phyloP scores from a whole-genome alignment of 225 moss, liverwort and hornwort species.

The Straminergon stramineum region DNA sequence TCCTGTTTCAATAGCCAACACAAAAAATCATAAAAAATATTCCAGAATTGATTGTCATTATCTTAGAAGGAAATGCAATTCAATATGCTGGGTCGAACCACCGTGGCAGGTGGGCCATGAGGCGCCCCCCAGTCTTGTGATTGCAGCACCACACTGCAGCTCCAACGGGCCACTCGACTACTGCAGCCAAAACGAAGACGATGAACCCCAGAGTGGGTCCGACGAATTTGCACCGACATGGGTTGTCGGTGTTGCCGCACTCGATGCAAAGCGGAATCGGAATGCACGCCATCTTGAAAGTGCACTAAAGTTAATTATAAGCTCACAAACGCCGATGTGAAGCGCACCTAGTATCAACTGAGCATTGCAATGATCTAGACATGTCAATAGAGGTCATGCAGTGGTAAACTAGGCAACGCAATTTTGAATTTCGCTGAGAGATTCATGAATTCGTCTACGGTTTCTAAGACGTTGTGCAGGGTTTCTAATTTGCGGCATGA shows the following conservation, averaged over 20 bases:
- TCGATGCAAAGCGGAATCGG: conserved; percentile 81
- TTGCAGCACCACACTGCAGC: conserved; percentile 78
- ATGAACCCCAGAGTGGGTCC: conserved; percentile 81
- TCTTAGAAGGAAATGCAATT: conserved; percentile 69
- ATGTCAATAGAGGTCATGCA: not conserved
- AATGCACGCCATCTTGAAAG: conserved; percentile 47
- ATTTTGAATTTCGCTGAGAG: not conserved
- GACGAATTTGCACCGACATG: conserved; percentile 75
- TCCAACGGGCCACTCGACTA: conserved; percentile 74
- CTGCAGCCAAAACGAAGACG: conserved; percentile 63
- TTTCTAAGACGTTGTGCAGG: not conserved
- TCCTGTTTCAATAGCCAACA: not conserved
- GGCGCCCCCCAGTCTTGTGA: conserved; percentile 45
- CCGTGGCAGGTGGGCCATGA: conserved; percentile 58
- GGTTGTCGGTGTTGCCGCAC: conserved; percentile 79
- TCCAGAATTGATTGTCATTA: not conserved
- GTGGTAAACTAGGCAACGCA: not conserved
- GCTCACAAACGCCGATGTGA: not conserved
- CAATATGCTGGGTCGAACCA: conserved; percentile 60
- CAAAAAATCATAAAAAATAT: not conserved
- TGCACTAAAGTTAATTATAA: not conserved
- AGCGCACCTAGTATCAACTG: not conserved
- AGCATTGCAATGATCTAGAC: not conserved
- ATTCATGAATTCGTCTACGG: not conserved
- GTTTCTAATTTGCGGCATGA: not conserved